Evolutionary conservation across 75 land plant species (phyloP), one percentile per base, ranked within the genome.

Genomic region (Pseudotsuga menziesii): DNA sequence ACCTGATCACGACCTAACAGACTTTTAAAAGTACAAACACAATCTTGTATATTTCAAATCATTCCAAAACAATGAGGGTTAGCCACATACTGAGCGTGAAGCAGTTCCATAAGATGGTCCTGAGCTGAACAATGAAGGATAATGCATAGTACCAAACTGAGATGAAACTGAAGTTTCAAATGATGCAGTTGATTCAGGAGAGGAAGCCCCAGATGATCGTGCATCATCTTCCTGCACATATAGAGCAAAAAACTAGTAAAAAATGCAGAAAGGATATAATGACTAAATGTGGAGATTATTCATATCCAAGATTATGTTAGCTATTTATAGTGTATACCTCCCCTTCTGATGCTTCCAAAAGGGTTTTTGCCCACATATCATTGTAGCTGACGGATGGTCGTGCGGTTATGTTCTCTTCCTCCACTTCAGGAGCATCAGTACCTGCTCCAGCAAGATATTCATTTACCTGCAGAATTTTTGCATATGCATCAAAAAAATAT

Each of bases 351-450:
- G 92, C 79, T 76, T 97, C 99, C 64, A 97, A 82, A 56, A 97
- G 89, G 15, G 95, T 88, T 81, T 97, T 97, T 44, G 98, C 98
- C 98, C 98, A 97, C 93, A 97, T 88, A 75, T 97, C 98, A 85
- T 97, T 98, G 84, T 97, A 97, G 72, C 85, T 91, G 72, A 88
- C 89, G 25, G 99, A 94, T 66, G 90, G 87, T 39, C 98, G 90
- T 58, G 95, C 80, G 55, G 80, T 81, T 57, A 84, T 78, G 41
- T 86, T 86, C 80, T 95, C 99, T 58, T 94, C 98, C 74, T 93
- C 97, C 52, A 92, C 98, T 80, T 94, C 99, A 20, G 99, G 99
- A 83, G 99, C 99, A 88, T 97, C 99, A 69, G 95, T 92, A 73
- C 99, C 99, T 75, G 87, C 90, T 76, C 99, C 99, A 82, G 90